Evolutionary conservation across 805 yeast species (phyloP).

Genomic region (Pichia exigua): DNA sequence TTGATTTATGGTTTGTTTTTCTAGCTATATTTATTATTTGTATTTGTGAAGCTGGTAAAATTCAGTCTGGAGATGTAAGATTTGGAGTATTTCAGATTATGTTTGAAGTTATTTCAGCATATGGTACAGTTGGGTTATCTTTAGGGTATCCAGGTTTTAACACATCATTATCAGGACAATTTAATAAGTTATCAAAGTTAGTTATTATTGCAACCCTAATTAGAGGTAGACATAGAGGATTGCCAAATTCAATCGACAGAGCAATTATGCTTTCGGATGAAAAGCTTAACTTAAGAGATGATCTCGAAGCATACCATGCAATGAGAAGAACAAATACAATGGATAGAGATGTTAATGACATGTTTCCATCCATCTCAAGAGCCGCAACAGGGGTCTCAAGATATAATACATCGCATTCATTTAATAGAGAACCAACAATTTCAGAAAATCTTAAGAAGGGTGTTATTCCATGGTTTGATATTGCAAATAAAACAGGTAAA

Average conservation of each 20-base stretch:
- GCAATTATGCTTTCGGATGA: constrained; percentile 83
- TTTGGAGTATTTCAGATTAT: constrained; percentile 66
- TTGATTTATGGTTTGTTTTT: constrained; percentile 90
- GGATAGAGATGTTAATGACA: not conserved
- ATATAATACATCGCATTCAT: not conserved
- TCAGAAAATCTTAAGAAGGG: constrained; percentile 6
- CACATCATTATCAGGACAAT: constrained; percentile 68
- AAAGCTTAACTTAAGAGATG: constrained; percentile 54
- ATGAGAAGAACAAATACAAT: constrained; percentile 23
- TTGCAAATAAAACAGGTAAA: constrained; percentile 1
- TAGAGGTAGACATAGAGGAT: constrained; percentile 93
- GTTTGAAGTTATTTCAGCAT: constrained; percentile 89
- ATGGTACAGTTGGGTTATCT: constrained; percentile 93
- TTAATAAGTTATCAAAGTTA: constrained; percentile 66
- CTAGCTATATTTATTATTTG: constrained; percentile 81
- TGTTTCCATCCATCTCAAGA: constrained; percentile 5
- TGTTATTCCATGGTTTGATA: constrained; percentile 5
- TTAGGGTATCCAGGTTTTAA: constrained; percentile 66
- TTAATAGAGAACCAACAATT: constrained; percentile 6
- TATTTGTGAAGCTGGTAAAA: constrained; percentile 68
- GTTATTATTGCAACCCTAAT: constrained; percentile 85
- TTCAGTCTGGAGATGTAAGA: constrained; percentile 35
- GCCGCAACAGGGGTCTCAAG: constrained; percentile 3
- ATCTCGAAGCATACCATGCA: constrained; percentile 45
- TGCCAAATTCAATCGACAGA: constrained; percentile 88